Conservation (phyloP, 2,329 filamentous ascomycete species). For the Calonectria hongkongensis region DNA sequence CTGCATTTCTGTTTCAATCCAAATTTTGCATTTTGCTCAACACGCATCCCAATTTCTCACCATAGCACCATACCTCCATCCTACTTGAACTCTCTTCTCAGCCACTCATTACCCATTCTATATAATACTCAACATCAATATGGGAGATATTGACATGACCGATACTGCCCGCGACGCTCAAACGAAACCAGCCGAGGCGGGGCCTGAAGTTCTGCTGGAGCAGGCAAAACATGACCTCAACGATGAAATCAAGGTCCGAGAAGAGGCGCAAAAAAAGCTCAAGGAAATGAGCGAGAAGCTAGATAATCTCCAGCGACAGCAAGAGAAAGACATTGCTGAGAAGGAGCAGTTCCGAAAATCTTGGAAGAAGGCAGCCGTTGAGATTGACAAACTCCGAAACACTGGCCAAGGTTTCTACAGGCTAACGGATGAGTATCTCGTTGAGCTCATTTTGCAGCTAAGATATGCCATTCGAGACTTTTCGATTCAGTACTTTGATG, state of each 20-base stretch:
- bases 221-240: constrained; percentile 4
- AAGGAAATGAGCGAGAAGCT: neutral
- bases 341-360: constrained; percentile 1
- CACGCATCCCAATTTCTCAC: neutral
- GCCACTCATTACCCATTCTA: neutral
- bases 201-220: neutral
- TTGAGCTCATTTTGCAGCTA: neutral
- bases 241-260: constrained; percentile 1
- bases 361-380: constrained; percentile 14
- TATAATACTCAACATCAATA: neutral
- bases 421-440: constrained; percentile 16
- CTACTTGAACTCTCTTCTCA: neutral
- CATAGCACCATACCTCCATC: neutral
- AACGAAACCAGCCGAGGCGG: neutral
- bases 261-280: neutral
- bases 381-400: constrained; percentile 21
- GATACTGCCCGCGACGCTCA: neutral
- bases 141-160: constrained; percentile 1
- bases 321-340: neutral
- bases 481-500: constrained; percentile 19
- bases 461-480: constrained; percentile 18
- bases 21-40: neutral
- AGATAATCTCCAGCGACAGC: neutral
- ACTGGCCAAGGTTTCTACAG: constrained; percentile 24
- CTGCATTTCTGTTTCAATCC: neutral